Base-by-base conservation (phyloP, 306 rosid genomes). In the Lablab purpureus region DNA sequence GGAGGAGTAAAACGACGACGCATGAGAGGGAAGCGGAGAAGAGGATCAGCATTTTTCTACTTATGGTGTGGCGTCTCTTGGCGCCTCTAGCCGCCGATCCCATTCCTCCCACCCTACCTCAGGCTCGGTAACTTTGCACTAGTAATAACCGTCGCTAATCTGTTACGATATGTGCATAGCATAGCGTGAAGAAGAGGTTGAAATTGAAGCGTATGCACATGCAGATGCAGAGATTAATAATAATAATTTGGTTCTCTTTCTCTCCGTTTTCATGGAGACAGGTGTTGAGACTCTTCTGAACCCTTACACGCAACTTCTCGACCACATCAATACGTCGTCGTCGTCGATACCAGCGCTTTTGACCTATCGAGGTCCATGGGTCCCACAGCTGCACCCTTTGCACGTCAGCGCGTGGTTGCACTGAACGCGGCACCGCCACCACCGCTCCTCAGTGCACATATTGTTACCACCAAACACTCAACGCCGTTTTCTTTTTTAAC, bases 1-100 rank as follows among this genome's bases (percentile, higher is more conserved):
- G 19, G 1, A 75, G 1, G 8, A 66, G 17, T 0, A 83, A 83
- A 36, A 85, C 50, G 82, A 87, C 14, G 91, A 89, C 85, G 84
- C 90, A 92, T 0, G 87, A 81, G 85, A 87, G 88, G 2, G 79
- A 80, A 59, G 78, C 65, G 63, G 82, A 81, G 91, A 91, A 43
- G 81, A 84, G n/a, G 27, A 88, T 36, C 10, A 90, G 41, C 12
- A 90, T 80, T 85, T 91, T 93, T 34, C n/a, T 71, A 62, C 92
- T 77, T 50, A 84, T 13, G 0, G 85, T 86, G 90, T 80, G 90
- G 85, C 97, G 97, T 63, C 80, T 70, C 18, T 81, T 91, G 85
- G 75, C 73, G 17, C 14, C 84, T 80, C 89, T 76, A 41, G 87
- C 88, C 72, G 47, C 7, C 13, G 34, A 12, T 5, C 69, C 72